A percentile compares a stretch with the other conserved stretches of the same genome.
Conservation (phyloP, 805 yeast species). For the Ogataea corticis region DNA sequence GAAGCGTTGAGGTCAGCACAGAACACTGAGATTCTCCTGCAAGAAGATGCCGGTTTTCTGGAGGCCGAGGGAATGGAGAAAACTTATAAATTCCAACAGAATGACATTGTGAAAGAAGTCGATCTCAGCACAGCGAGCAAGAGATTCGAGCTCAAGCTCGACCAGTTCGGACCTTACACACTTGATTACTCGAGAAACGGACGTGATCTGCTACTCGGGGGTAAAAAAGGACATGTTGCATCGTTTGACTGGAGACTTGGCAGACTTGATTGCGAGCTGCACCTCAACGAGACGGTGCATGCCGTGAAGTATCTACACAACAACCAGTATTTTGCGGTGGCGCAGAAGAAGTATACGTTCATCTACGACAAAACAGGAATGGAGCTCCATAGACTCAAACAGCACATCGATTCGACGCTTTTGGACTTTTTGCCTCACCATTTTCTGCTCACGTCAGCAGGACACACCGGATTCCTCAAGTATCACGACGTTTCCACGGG, state of each 20-base stretch:
- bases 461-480: conserved; percentile 83
- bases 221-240: conserved; percentile 93
- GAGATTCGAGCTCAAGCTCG: conserved; percentile 68
- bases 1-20: conserved; percentile 84
- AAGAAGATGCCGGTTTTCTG: conserved; percentile 81
- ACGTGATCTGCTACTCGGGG: conserved; percentile 79
- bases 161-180: conserved; percentile 83
- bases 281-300: conserved; percentile 84
- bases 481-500: conserved; percentile 98
- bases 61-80: conserved; percentile 97
- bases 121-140: conserved; percentile 77
- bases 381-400: conserved; percentile 88
- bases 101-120: conserved; percentile 72
- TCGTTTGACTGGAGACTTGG: conserved; percentile 96
- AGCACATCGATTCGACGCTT: conserved; percentile 81
- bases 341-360: conserved; percentile 92
- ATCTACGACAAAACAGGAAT: conserved; percentile 89
- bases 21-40: conserved; percentile 78
- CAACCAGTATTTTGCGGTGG: conserved; percentile 93
- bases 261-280: conserved; percentile 72
- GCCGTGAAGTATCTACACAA: conserved; percentile 90
- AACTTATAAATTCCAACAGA: conserved; percentile 82
- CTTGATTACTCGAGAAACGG: conserved; percentile 87
- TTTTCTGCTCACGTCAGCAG: conserved; percentile 82
- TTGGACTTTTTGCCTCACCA: conserved; percentile 93